phyloP scores from a whole-genome alignment of 116 monocot species.

The Zostera marina region DNA sequence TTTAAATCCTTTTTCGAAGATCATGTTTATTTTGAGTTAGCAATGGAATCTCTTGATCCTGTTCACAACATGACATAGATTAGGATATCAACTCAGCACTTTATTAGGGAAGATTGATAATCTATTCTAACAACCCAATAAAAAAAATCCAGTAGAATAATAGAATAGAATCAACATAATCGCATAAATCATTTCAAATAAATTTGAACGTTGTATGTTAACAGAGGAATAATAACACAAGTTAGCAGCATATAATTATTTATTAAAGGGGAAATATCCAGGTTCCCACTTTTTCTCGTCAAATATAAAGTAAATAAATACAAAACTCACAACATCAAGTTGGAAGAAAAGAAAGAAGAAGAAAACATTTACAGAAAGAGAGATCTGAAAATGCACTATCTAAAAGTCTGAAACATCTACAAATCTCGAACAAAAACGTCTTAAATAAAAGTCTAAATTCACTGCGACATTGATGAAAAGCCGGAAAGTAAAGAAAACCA shows the following conservation, averaged over 20 bases:
- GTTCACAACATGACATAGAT: constrained; percentile 1
- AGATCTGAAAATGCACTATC: not conserved
- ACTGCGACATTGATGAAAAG: not conserved
- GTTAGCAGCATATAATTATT: no score
- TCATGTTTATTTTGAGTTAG: constrained; percentile 10
- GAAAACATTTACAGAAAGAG: not conserved
- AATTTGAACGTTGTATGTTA: no score
- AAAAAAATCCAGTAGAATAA: not conserved
- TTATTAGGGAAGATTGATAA: not conserved
- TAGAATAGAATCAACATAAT: not conserved
- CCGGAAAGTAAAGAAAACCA: not conserved
- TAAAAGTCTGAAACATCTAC: not conserved
- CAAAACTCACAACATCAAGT: no score
- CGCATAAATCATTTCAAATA: no score
- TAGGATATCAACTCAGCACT: not conserved
- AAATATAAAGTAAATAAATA: no score
- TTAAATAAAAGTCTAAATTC: not conserved
- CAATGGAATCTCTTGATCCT: not conserved
- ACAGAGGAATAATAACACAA: no score
- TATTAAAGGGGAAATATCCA: no score
- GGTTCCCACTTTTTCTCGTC: no score
- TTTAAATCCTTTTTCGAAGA: constrained; percentile 34
- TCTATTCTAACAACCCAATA: not conserved
- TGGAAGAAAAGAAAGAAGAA: no score
- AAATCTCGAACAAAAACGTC: not conserved